phyloP scores from a whole-genome alignment of 768 basidiomycete genomes.

The Pleurotus sapidus region DNA sequence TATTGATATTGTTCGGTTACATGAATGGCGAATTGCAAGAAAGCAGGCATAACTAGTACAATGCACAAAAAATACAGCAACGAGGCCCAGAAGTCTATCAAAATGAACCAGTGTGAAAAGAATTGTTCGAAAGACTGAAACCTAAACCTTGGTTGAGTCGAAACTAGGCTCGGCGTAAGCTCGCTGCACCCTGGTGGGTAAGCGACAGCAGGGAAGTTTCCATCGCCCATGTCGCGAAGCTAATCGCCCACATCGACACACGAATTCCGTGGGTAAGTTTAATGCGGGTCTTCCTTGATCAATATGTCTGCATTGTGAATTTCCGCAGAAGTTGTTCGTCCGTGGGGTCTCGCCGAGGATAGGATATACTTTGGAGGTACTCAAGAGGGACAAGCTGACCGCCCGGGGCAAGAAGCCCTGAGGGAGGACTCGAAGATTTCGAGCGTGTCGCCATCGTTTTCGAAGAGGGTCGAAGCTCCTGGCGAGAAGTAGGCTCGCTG shows the following conservation, averaged over 20 bases:
- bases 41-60: not conserved
- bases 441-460: slow-evolving; percentile 24
- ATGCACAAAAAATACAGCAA: not conserved
- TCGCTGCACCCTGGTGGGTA: not conserved
- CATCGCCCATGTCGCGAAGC: not conserved
- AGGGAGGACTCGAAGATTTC: slow-evolving; percentile 36
- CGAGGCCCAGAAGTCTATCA: not conserved
- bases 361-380: slow-evolving; percentile 53
- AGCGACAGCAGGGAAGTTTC: not conserved
- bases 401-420: slow-evolving; percentile 21
- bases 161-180: slow-evolving; percentile 2
- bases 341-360: slow-evolving; percentile 55
- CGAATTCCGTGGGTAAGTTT: slow-evolving; percentile 4
- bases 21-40: not conserved
- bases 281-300: not conserved
- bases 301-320: slow-evolving; percentile 35
- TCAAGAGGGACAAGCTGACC: slow-evolving; percentile 59
- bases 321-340: slow-evolving; percentile 65
- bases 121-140: not conserved
- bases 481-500: slow-evolving; percentile 1
- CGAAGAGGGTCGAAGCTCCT: not conserved
- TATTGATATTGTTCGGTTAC: slow-evolving; percentile 4
- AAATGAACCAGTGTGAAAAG: slow-evolving; percentile 2
- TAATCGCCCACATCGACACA: not conserved
- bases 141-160: not conserved